Evolutionary conservation across 2,329 filamentous ascomycete genomes (phyloP).

Genomic region (Cladobotryum mycophilum): DNA sequence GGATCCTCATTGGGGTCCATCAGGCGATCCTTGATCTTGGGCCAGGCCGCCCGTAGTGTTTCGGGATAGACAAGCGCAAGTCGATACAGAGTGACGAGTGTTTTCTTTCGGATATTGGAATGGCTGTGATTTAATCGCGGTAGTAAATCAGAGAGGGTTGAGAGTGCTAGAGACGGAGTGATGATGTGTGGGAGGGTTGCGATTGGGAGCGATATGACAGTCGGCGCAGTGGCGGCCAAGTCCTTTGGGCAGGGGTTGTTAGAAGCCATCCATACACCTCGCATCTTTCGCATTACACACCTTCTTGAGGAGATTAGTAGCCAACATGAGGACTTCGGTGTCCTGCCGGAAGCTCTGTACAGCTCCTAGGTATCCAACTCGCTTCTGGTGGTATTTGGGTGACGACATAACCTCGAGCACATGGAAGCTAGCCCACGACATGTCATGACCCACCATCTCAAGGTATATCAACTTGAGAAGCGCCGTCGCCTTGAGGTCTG

Average conservation of each 20-base stretch:
- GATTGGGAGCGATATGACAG: conserved; percentile 79
- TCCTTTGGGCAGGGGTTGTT: conserved; percentile 40
- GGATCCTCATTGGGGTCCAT: conserved; percentile 86
- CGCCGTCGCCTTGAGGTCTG: conserved; percentile 92
- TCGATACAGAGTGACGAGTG: conserved; percentile 87
- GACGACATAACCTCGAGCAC: conserved; percentile 99
- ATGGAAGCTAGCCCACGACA: conserved; percentile 99
- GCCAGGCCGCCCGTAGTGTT: conserved; percentile 86
- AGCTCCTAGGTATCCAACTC: conserved; percentile 88
- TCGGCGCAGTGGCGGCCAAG: conserved; percentile 63
- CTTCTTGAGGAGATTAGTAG: conserved; percentile 95
- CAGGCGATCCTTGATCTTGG: conserved; percentile 90
- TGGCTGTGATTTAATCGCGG: conserved; percentile 83
- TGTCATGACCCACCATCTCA: conserved; percentile 98
- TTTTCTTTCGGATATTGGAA: conserved; percentile 86
- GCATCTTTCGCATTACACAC: conserved; percentile 29
- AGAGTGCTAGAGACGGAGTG: conserved; percentile 85
- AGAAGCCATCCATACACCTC: background rate
- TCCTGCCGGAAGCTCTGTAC: conserved; percentile 94
- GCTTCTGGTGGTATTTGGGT: conserved; percentile 87
- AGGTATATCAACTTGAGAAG: conserved; percentile 94
- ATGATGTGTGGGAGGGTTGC: conserved; percentile 90
- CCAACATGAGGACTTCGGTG: conserved; percentile 95
- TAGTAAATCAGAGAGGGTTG: conserved; percentile 77
- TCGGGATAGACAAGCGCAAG: conserved; percentile 95